Conservation (phyloP, 257 asterid species). For the Sherardia arvensis region DNA sequence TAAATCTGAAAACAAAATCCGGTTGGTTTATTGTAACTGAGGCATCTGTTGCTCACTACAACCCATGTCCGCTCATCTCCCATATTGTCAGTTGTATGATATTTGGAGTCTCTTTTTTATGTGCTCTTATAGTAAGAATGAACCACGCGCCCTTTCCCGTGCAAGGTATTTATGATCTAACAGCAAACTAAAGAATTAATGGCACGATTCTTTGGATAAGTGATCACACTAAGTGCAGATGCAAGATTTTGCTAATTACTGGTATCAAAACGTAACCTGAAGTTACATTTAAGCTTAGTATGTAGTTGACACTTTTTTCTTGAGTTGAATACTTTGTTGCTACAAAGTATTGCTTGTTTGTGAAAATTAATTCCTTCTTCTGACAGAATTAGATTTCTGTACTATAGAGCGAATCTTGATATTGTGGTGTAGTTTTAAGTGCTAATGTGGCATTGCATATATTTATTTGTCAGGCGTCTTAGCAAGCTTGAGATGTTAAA, state of each 20-base stretch:
- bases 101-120: too few relatives aligned
- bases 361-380: not conserved
- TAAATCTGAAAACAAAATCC: not conserved
- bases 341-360: too few relatives aligned
- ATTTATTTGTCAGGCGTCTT: slow-evolving; percentile 48
- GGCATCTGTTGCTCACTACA: too few relatives aligned
- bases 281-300: not conserved
- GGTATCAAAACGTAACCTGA: too few relatives aligned
- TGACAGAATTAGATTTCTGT: not conserved
- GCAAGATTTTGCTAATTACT: not conserved
- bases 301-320: not conserved
- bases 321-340: not conserved
- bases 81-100: too few relatives aligned
- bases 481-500: slow-evolving; percentile 71
- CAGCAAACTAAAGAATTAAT: not conserved
- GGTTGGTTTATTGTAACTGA: not conserved
- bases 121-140: too few relatives aligned
- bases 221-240: not conserved
- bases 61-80: too few relatives aligned
- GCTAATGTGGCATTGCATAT: not conserved
- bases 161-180: not conserved
- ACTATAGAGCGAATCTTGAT: not conserved
- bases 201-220: not conserved
- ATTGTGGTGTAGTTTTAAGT: not conserved
- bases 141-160: too few relatives aligned